Conservation (phyloP, 2,329 filamentous ascomycete species). For the Diaporthe ampelina region DNA sequence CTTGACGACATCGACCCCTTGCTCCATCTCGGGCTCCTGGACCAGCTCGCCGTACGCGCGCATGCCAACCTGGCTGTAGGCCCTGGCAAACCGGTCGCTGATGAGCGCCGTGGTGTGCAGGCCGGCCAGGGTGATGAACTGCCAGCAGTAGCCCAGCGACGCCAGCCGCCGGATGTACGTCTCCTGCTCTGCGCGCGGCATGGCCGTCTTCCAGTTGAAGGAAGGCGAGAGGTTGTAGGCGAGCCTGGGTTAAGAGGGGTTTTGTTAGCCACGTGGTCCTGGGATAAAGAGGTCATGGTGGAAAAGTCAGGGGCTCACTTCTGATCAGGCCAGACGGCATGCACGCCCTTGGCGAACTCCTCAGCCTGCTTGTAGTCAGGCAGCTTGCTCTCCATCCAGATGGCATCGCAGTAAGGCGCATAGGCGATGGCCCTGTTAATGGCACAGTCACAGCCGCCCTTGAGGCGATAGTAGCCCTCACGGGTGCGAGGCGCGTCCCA, state of each 20-base stretch:
- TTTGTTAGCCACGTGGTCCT: background rate
- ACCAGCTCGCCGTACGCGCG: constrained; percentile 96
- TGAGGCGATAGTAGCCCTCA: constrained; percentile 94
- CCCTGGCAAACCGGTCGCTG: constrained; percentile 87
- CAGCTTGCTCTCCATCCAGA: constrained; percentile 99
- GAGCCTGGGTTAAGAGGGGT: constrained; percentile 69
- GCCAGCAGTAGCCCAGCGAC: constrained; percentile 95
- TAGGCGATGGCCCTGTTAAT: constrained; percentile 93
- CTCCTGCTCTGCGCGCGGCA: constrained; percentile 92
- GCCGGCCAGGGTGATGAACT: constrained; percentile 99
- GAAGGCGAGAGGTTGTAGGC: constrained; percentile 98
- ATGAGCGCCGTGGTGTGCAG: constrained; percentile 96
- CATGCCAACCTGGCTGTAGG: constrained; percentile 88
- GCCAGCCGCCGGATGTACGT: constrained; percentile 96
- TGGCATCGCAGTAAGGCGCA: constrained; percentile 92
- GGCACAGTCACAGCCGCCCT: constrained; percentile 91
- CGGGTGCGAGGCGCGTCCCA: constrained; percentile 95
- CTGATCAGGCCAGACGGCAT: constrained; percentile 94
- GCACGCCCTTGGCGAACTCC: constrained; percentile 93
- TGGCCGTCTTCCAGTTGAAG: constrained; percentile 99
- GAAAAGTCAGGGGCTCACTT: constrained; percentile 73
- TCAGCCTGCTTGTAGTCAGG: constrained; percentile 92
- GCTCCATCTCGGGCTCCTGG: constrained; percentile 96
- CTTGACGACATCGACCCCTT: constrained; percentile 92
- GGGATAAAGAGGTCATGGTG: no score